phyloP scores from a whole-genome alignment of 208 protist species.

The Strigomonas culicis region DNA sequence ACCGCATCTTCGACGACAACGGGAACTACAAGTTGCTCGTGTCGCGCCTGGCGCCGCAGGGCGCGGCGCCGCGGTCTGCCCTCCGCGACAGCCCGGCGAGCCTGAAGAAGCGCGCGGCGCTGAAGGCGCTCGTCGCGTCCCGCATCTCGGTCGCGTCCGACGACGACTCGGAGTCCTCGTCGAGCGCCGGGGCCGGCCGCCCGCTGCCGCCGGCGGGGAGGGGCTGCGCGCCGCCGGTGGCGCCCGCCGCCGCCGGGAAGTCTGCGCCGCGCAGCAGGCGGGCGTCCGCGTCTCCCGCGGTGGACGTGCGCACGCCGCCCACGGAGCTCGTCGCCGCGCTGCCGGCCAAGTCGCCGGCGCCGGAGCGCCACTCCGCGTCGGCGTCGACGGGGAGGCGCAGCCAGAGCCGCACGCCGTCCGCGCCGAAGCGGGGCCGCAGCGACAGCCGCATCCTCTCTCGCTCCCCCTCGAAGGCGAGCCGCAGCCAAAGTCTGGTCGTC shows the following conservation, averaged over 20 bases:
- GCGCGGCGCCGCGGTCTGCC: conserved; percentile 27
- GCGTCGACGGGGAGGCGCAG: conserved; percentile 11
- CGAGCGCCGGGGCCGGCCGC: background rate
- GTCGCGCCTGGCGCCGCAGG: conserved; percentile 7
- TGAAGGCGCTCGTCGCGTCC: conserved; percentile 19
- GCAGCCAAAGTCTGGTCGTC: too few relatives aligned
- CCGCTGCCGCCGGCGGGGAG: background rate
- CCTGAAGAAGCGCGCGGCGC: conserved; percentile 11
- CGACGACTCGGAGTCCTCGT: conserved; percentile 9
- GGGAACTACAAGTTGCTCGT: conserved; percentile 42
- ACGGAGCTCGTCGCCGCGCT: too few relatives aligned
- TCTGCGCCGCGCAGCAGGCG: background rate
- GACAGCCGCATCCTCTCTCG: conserved; percentile 2
- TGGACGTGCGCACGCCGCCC: too few relatives aligned
- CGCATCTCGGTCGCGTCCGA: conserved; percentile 15
- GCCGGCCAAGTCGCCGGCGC: conserved; percentile 12
- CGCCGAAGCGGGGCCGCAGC: background rate
- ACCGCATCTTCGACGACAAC: conserved; percentile 83
- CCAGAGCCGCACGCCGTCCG: conserved; percentile 11
- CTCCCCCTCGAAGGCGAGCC: conserved; percentile 2
- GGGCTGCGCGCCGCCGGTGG: background rate
- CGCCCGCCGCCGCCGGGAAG: background rate
- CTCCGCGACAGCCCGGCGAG: background rate
- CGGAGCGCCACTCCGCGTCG: conserved; percentile 7
- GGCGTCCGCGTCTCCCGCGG: background rate